These are phyloP conservation scores for Fusarium domesticum DNA, from an alignment of 2,329 filamentous ascomycete genomes.

Conservation along the genomic window DNA sequence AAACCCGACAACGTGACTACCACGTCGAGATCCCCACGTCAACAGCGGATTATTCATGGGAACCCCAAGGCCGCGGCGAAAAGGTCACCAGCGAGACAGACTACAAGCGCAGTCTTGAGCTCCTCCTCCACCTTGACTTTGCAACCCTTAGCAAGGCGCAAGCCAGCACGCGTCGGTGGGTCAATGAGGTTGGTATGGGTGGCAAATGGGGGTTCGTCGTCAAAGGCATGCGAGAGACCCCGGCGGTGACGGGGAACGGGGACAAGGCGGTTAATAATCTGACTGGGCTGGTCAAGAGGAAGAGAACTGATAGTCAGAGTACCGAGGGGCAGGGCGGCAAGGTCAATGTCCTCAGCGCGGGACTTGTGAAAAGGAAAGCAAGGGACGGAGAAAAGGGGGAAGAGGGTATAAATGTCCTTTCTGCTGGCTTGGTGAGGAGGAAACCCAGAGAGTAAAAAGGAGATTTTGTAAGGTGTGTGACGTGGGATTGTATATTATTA, in stretches of 20 bases:
- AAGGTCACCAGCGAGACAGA: conserved; percentile 60
- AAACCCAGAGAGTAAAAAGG: conserved; percentile 46
- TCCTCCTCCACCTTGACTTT: conserved; percentile 73
- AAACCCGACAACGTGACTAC: conserved; percentile 53
- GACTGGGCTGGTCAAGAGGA: conserved; percentile 48
- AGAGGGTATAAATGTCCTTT: conserved; percentile 45
- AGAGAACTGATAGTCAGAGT: conserved; percentile 34
- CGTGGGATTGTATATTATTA: conserved; percentile 4
- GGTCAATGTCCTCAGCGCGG: conserved; percentile 47
- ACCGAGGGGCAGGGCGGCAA: conserved; percentile 17
- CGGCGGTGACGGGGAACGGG: conserved; percentile 7
- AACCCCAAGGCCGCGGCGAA: conserved; percentile 57
- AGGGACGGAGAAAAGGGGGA: too few relatives aligned
- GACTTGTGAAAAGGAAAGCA: conserved; percentile 53
- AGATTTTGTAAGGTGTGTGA: not conserved
- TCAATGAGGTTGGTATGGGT: conserved; percentile 60
- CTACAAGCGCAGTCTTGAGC: conserved; percentile 66
- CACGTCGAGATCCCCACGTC: conserved; percentile 47
- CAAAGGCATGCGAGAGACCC: conserved; percentile 40
- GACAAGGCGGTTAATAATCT: conserved; percentile 43
- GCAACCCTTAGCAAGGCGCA: conserved; percentile 59
- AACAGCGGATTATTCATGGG: conserved; percentile 67
- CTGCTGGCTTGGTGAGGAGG: conserved; percentile 51
- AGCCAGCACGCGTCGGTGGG: conserved; percentile 67
- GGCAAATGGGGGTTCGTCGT: conserved; percentile 52